Evolutionary conservation across 106 monocot genomes (phyloP), one percentile per base, ranked within the genome.

Genomic region (Dendrobium catenatum): DNA sequence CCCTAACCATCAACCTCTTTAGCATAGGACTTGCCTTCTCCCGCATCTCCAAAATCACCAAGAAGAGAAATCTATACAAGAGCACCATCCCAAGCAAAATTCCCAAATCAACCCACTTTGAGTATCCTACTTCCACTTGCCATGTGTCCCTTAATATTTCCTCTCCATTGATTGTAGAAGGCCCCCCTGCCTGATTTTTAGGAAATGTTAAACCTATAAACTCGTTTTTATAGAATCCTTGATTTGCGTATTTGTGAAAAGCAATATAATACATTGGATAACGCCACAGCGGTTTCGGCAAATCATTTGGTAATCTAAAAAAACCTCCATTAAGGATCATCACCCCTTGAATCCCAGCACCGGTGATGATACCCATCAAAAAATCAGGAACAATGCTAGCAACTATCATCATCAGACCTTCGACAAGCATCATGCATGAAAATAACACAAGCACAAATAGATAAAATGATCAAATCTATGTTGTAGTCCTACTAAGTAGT

Each of bases 331-430:
- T 84, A n/a, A 95, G 84, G 82, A 95, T 87, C 94, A 95, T 92
- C 19, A 92, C 79, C 2, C 92, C 94, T 48, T 92, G 94, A 42
- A 95, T 85, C 1, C 94, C 94, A 1, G 92, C 94, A 0, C 92
- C 94, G 5, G 92, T 92, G 68, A 95, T 92, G 79, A 95, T 95
- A 8, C 94, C 94, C 90, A 92, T 92, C 78, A 92, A 86, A 67
- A 90, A 95, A 44, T 92, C 87, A 0, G 94, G 92, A 51, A 95
- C 92, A 27, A 92, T 46, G 79, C 90, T 92, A 0, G 94, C 94
- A 2, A 95, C 94, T 42, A 92, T 92, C 94, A 95, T 95, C 94
- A 95, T 95, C 29, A 95, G 73, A 75, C 94, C 85, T 75, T 95
- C 94, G 5, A 95, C 94, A 0, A 95, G 77, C 82, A 92, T 83